These are phyloP conservation scores for Hagleromyces aurorensis DNA, from an alignment of 805 yeast species.

Conservation along the genomic window DNA sequence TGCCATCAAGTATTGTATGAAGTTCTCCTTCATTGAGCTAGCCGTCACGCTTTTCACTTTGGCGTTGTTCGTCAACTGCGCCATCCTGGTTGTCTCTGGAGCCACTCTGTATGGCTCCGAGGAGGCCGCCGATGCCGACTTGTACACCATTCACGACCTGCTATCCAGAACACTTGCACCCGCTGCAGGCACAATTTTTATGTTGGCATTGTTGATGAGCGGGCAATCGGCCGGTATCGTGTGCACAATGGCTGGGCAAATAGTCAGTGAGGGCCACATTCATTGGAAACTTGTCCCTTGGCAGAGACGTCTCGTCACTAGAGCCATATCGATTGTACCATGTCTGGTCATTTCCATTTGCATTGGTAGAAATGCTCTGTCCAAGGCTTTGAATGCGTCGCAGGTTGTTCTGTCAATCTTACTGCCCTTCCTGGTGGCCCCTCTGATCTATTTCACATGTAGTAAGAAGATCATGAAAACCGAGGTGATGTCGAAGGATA, in stretches of 20 bases:
- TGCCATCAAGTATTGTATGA: conserved; percentile 68
- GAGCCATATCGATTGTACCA: conserved; percentile 74
- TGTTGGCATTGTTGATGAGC: conserved; percentile 73
- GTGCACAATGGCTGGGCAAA: conserved; percentile 89
- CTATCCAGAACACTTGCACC: conserved; percentile 55
- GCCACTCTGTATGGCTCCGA: conserved; percentile 63
- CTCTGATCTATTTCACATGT: conserved; percentile 75
- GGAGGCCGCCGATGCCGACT: conserved; percentile 71
- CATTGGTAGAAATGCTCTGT: conserved; percentile 67
- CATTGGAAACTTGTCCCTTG: conserved; percentile 78
- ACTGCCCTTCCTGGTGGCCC: conserved; percentile 78
- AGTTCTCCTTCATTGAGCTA: conserved; percentile 66
- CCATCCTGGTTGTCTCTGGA: conserved; percentile 78
- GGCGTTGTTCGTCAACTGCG: conserved; percentile 80
- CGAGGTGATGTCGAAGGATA: conserved; percentile 25
- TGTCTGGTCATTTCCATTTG: conserved; percentile 64
- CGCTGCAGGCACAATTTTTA: conserved; percentile 76
- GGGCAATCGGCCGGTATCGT: conserved; percentile 91
- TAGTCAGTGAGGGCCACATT: conserved; percentile 85
- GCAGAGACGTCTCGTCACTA: conserved; percentile 68
- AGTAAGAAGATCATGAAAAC: conserved; percentile 61
- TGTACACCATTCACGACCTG: conserved; percentile 66
- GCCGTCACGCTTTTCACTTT: conserved; percentile 63
- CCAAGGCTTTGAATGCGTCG: conserved; percentile 68
- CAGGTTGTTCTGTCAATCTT: conserved; percentile 79